Evolutionary conservation across 2,329 filamentous ascomycete species (phyloP).

Genomic region (Neonectria punicea): DNA sequence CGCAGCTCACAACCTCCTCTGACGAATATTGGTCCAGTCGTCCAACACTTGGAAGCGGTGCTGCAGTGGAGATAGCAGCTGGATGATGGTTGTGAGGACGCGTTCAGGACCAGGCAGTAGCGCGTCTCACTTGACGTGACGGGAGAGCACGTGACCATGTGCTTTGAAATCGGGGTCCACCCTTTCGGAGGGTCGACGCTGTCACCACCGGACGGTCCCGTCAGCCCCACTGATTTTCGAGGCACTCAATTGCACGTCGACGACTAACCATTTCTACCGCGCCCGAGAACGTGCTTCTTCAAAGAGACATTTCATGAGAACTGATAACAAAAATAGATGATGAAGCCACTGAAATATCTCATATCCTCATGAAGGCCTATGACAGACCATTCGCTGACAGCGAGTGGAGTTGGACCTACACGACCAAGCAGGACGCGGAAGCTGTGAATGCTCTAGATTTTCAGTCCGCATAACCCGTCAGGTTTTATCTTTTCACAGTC

Average conservation of each 20-base stretch:
- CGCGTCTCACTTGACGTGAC: conserved; percentile 37
- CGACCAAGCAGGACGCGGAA: background rate
- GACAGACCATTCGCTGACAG: background rate
- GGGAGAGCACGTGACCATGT: conserved; percentile 45
- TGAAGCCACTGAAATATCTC: background rate
- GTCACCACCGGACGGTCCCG: conserved; percentile 26
- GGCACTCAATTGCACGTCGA: background rate
- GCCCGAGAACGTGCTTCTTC: too few species aligned
- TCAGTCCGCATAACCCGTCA: background rate
- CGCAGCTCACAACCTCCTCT: background rate
- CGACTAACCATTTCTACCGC: background rate
- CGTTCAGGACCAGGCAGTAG: conserved; percentile 40
- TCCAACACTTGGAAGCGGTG: background rate
- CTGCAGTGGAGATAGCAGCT: conserved; percentile 1
- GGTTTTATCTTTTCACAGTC: background rate
- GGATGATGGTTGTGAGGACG: conserved; percentile 23
- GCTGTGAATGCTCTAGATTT: background rate
- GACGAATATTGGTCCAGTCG: background rate
- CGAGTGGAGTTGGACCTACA: too few species aligned
- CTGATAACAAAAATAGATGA: background rate
- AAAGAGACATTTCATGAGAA: background rate
- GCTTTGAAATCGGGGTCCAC: conserved; percentile 20
- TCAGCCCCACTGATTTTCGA: conserved; percentile 25
- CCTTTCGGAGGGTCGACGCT: background rate
- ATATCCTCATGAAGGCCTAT: background rate